Evolutionary conservation across 2,329 filamentous ascomycete species (phyloP), one percentile per base, ranked within the genome.

Genomic region (Neophaeococcomyces aloes): DNA sequence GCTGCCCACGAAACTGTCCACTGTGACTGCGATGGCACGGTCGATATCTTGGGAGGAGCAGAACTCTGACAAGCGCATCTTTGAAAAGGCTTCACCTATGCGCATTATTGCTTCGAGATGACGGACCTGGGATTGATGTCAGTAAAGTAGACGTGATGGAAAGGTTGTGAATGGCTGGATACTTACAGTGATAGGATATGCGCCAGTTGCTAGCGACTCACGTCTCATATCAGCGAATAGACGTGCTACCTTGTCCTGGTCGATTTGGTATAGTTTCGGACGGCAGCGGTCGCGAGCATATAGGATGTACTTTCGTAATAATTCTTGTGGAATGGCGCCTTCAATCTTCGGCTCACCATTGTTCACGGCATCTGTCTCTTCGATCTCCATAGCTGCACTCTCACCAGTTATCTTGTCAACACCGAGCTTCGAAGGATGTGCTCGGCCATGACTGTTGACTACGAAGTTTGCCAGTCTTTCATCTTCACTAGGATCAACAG

Each of bases 31-130:
- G 58, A 98, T 98, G 46, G 91, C 91, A 33, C 91, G 86, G 65
- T 98, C 91, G 56, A 98, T 94, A 59, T 98, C 91, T 47, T 83
- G 77, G 1, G 83, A 68, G 4, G 83, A 82, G 65, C 89, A 94
- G 69, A 94, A 96, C 54, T 98, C 91, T 0, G 85, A 91, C n/a
- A 98, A 72, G 11, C 91, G 83, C 91, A 98, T 98, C 59, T 94
- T 89, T 65, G 85, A 93, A 68, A 98, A 98, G 0, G 88, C 70
- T 63, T 98, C 91, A 45, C 81, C 81, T 59, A 94, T 94, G 59
- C 91, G 86, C 69, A 98, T 93, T 59, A 96, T 95, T 50, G 89
- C 89, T 74, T 98, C 91, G 27, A 98, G 72, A 68, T 98, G 91
- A 70, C 91, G 88, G 52, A 95, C 86, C 87, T 94, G 53, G 17